Evolutionary conservation across 345 rosid species (phyloP), one percentile per base, ranked within the genome.

Genomic region (Acer yangbiense): DNA sequence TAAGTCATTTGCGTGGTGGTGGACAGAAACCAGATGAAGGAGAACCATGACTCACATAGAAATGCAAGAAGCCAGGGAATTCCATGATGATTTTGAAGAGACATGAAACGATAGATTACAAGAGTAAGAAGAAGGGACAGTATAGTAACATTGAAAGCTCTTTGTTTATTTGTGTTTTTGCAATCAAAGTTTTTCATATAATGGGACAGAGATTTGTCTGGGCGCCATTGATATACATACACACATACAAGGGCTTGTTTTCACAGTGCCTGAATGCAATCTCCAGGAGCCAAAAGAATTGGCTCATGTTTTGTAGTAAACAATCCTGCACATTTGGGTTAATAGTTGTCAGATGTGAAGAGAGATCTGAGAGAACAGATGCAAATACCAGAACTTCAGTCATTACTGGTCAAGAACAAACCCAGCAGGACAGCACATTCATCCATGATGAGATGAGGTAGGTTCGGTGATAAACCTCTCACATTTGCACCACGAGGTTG

Each of bases 51-150:
- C 82, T 94, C 94, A 65, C 97, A 92, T 0, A 80, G 48, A 55
- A 91, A 79, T 29, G 95, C 94, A 14, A 92, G 82, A 52, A 86
- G 20, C 97, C 92, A 91, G 13, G 74, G 75, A 64, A 73, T 48
- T 21, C 90, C 93, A 66, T 83, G 86, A 72, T 73, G 39, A 32
- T 58, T 13, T 58, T 27, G 52, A 32, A 32, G 5, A 32, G 39
- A 32, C 0, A 32, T 32, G 39, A 32, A 32, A 32, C 39, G 6
- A 32, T 4, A 32, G 39, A 32, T 32, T 32, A 32, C 39, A 32
- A 32, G 39, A 32, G 6, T 32, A 32, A 32, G 4, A 32, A 4
- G 39, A 32, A 32, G 39, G 39, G 4, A 32, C 39, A 32, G 6
- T 32, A 32, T 32, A 32, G 39, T 32, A 32, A 32, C 39, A 3